Base-by-base conservation (phyloP, 1,284 basidiomycete species). In the Volvariella volvacea region DNA sequence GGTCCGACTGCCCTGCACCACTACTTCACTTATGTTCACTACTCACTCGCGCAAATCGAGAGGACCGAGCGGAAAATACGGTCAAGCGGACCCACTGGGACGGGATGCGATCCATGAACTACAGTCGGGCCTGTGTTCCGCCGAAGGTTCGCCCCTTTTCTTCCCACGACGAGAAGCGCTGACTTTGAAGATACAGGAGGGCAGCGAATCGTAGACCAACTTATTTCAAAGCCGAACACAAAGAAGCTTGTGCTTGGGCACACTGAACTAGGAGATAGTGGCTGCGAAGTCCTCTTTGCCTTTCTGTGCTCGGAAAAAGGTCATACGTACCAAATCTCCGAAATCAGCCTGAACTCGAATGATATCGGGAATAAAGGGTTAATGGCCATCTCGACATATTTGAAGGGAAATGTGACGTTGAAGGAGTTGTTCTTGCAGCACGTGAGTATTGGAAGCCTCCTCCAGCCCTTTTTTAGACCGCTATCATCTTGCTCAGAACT, bases 301-400 rank as follows among this genome's bases (percentile, higher is more conserved):
- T 83, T 74, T 52, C 67, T 86, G 6, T 59, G 63, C 25, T 78
- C 79, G 3, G 50, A 61, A 12, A 51, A 63, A 16, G 80, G 76
- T 6, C 61, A 63, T 40, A 65, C 61, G 44, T 67, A 80, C 54
- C 62, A 59, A 42, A 66, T 86, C 46, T 54, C 61, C 1, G 74
- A 81, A 49, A 78, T 86, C 36, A 70, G 64, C 51, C 57, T 86
- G 45, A 80, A 78, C 46, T 63, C 67, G 8, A 80, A 78, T 52
- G 50, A 54, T 1, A 73, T 86, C 44, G 73, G 78, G 15, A 72
- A 81, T 54, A 55, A 56, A 37, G 79, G 79, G 0, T 62, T 86
- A 17, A 56, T 62, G 22, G 71, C 74, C 6, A 73, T 84, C 46
- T 58, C 71, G 7, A 58, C 67, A 34, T 84, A 80, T 53, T 47